Conservation (phyloP, 2,329 filamentous ascomycete species). For the Penicillium sp. region DNA sequence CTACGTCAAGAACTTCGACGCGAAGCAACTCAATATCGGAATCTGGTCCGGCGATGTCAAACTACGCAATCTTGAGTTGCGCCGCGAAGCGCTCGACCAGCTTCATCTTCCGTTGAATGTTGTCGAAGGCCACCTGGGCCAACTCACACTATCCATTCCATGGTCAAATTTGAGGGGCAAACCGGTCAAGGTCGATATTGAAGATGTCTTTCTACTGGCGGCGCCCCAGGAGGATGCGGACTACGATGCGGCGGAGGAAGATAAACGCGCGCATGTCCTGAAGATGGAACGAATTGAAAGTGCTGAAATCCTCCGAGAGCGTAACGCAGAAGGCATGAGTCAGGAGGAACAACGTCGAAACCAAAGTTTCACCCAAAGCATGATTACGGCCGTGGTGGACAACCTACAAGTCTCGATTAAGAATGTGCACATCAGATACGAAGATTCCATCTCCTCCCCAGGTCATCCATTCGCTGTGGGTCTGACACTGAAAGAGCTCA, state of each 20-base stretch:
- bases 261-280: conserved; percentile 78
- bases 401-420: conserved; percentile 97
- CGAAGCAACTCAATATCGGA: conserved; percentile 94
- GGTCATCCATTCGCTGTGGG: conserved; percentile 94
- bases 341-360: conserved; percentile 95
- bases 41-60: conserved; percentile 99
- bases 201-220: conserved; percentile 94
- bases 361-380: conserved; percentile 93
- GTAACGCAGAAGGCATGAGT: conserved; percentile 88
- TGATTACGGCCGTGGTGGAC: conserved; percentile 96
- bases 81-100: conserved; percentile 93
- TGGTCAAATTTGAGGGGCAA: conserved; percentile 97
- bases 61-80: conserved; percentile 86
- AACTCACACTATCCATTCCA: conserved; percentile 88
- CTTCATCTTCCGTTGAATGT: conserved; percentile 96
- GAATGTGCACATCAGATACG: conserved; percentile 97
- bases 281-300: conserved; percentile 99
- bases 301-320: conserved; percentile 89
- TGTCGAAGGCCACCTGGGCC: conserved; percentile 87
- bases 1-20: conserved; percentile 99
- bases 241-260: conserved; percentile 91
- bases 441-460: conserved; percentile 92
- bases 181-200: conserved; percentile 90
- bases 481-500: conserved; percentile 91
- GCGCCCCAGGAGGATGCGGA: conserved; percentile 94